Percentiles rank a stretch among this genome's conserved stretches.
phyloP scores from a whole-genome alignment of 1,284 basidiomycete species.

The Fomitiporia mediterranea region DNA sequence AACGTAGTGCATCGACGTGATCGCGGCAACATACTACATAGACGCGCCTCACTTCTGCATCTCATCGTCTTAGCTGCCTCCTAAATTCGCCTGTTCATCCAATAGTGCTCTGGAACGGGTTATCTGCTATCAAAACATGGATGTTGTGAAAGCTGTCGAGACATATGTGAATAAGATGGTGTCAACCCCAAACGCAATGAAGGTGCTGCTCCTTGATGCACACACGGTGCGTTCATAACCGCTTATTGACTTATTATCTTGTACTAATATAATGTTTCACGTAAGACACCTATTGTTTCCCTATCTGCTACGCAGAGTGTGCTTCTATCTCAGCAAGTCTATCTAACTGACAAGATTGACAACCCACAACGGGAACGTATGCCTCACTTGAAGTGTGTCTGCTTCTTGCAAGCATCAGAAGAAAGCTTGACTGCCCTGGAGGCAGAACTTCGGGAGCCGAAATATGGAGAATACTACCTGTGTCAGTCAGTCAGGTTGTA shows the following conservation, averaged over 20 bases:
- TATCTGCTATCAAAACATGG: constrained; percentile 54
- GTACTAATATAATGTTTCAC: constrained; percentile 6
- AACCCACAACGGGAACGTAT: constrained; percentile 86
- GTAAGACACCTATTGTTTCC: constrained; percentile 94
- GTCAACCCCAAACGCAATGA: constrained; percentile 85
- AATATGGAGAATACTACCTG: constrained; percentile 95
- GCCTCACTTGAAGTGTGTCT: constrained; percentile 95
- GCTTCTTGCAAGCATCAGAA: constrained; percentile 81
- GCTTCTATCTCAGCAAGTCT: constrained; percentile 94
- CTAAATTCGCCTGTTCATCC: no score
- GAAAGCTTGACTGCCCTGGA: constrained; percentile 81
- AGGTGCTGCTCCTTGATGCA: constrained; percentile 93
- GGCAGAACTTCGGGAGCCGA: constrained; percentile 81
- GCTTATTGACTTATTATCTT: not conserved
- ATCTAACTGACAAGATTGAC: constrained; percentile 96
- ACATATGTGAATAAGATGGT: constrained; percentile 92
- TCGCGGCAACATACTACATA: not conserved
- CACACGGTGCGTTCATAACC: constrained; percentile 70
- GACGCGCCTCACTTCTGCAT: constrained; percentile 1
- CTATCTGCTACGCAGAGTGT: constrained; percentile 93
- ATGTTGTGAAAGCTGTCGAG: constrained; percentile 92
- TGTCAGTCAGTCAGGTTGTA: constrained; percentile 79
- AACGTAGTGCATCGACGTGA: not conserved
- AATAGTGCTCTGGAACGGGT: not conserved
- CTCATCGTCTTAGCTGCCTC: no score